Conservation (phyloP, 768 basidiomycete species). For the Dioszegia aurantiaca region DNA sequence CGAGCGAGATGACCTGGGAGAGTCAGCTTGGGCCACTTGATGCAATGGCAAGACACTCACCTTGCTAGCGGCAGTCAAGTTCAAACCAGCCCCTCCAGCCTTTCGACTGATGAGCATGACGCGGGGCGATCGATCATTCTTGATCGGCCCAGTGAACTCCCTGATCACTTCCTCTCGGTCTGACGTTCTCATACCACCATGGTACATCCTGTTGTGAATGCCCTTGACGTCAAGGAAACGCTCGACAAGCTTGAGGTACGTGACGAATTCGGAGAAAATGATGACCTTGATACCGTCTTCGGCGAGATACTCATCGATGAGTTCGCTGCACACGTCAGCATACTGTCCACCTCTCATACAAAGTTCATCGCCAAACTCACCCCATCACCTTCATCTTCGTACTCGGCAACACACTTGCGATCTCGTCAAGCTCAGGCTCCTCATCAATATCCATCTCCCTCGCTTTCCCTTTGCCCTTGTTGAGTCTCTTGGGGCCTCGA, state of each 20-base stretch:
- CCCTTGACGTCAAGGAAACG: conserved; percentile 60
- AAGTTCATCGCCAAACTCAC: too few relatives aligned
- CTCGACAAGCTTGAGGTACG: conserved; percentile 64
- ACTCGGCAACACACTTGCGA: conserved; percentile 64
- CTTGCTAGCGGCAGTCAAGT: conserved; percentile 36
- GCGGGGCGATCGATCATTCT: conserved; percentile 30
- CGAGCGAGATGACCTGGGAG: conserved; percentile 44
- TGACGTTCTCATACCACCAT: conserved; percentile 49
- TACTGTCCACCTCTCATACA: too few relatives aligned
- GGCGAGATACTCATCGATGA: conserved; percentile 52
- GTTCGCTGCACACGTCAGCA: too few relatives aligned
- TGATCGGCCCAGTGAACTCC: conserved; percentile 35
- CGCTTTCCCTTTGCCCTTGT: conserved; percentile 20
- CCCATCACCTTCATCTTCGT: conserved; percentile 62
- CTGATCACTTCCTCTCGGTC: conserved; percentile 47
- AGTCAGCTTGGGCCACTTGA: conserved; percentile 1
- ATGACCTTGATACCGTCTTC: conserved; percentile 56
- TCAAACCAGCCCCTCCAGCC: conserved; percentile 52
- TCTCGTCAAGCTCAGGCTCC: conserved; percentile 53
- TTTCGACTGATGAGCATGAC: conserved; percentile 54
- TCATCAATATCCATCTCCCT: conserved; percentile 26
- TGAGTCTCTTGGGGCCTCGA: conserved; percentile 14
- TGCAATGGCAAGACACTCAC: conserved; percentile 4
- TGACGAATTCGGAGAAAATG: conserved; percentile 70
- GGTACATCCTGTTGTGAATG: conserved; percentile 43